A percentile compares a stretch with the other conserved stretches of the same genome.
These are phyloP conservation scores for Triangularia setosa DNA, from an alignment of 2,329 filamentous ascomycete genomes.

Conservation along the genomic window DNA sequence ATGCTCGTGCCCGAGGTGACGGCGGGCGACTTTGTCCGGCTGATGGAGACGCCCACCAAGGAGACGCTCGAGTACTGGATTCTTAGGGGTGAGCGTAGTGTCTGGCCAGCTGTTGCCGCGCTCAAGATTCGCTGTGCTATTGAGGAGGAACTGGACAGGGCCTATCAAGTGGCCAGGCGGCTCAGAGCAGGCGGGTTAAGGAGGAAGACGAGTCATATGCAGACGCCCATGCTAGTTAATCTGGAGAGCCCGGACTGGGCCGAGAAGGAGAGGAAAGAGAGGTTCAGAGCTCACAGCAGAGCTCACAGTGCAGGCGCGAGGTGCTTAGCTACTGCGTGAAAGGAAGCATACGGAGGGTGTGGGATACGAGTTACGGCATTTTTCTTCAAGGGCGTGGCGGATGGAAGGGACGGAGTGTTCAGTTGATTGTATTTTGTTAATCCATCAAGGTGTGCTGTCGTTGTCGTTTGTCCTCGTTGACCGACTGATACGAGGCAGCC, in stretches of 20 bases:
- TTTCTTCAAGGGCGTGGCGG: too few relatives aligned
- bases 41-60: conserved; percentile 79
- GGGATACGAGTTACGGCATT: not conserved
- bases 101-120: conserved; percentile 85
- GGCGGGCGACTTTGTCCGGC: conserved; percentile 65
- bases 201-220: conserved; percentile 19
- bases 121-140: conserved; percentile 78
- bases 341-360: not conserved
- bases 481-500: too few relatives aligned
- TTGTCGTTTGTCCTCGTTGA: too few relatives aligned
- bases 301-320: conserved; percentile 15
- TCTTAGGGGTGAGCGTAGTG: conserved; percentile 73
- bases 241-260: not conserved
- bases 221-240: not conserved
- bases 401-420: not conserved
- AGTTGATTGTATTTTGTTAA: too few relatives aligned
- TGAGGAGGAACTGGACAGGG: conserved; percentile 81
- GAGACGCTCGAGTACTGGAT: conserved; percentile 83
- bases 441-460: too few relatives aligned
- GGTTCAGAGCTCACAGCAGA: conserved; percentile 13
- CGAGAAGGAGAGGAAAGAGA: conserved; percentile 12
- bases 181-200: conserved; percentile 44
- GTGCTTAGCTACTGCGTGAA: conserved; percentile 6
- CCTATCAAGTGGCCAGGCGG: conserved; percentile 74
- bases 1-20: conserved; percentile 79